Evolutionary conservation across 2,329 filamentous ascomycete species (phyloP).

Genomic region (Diaporthe citrichinensis): DNA sequence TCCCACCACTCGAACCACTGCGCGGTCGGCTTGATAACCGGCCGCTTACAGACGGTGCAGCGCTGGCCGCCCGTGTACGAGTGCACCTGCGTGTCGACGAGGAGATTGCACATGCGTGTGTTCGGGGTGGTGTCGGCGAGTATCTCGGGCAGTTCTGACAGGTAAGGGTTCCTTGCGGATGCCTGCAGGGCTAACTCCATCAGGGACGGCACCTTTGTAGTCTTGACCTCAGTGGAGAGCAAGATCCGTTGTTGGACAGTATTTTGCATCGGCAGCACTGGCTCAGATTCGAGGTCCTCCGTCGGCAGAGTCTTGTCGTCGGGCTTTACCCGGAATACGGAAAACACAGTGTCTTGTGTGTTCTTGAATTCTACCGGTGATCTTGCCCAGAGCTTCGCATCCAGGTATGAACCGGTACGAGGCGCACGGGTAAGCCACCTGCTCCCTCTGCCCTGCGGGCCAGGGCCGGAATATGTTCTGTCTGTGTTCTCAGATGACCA

Average conservation of each 20-base stretch:
- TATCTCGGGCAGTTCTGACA: slow-evolving; percentile 55
- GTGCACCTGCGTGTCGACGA: slow-evolving; percentile 57
- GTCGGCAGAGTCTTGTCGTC: slow-evolving; percentile 38
- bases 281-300: slow-evolving; percentile 35
- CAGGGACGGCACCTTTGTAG: slow-evolving; percentile 60
- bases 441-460: slow-evolving; percentile 32
- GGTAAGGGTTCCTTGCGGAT: slow-evolving; percentile 60
- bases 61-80: slow-evolving; percentile 62
- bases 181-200: slow-evolving; percentile 65
- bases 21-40: slow-evolving; percentile 64
- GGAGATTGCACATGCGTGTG: slow-evolving; percentile 55
- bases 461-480: slow-evolving; percentile 17
- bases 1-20: slow-evolving; percentile 77
- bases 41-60: slow-evolving; percentile 67
- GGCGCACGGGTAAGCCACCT: slow-evolving; percentile 31
- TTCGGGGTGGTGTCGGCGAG: slow-evolving; percentile 59
- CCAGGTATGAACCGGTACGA: not conserved
- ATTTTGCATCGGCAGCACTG: not conserved
- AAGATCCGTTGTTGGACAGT: slow-evolving; percentile 4
- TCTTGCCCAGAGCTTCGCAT: slow-evolving; percentile 41
- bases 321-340: slow-evolving; percentile 44
- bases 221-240: slow-evolving; percentile 5
- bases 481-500: slow-evolving; percentile 36
- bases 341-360: slow-evolving; percentile 43
- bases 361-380: slow-evolving; percentile 50